These are phyloP conservation scores for Uncinocarpus reesii DNA, from an alignment of 2,329 filamentous ascomycete species.

Conservation along the genomic window DNA sequence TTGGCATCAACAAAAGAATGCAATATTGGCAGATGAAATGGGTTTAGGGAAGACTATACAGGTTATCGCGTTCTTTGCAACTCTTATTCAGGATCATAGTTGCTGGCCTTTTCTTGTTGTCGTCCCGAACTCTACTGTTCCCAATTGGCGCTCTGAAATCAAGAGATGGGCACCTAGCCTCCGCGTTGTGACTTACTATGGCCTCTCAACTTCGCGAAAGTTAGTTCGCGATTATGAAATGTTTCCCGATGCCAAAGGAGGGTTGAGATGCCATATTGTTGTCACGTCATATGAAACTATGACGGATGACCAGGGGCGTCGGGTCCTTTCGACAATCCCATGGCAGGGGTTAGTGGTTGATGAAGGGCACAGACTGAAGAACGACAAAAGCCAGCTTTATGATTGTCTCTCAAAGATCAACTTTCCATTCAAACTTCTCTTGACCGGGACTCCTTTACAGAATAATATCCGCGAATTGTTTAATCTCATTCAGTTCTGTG, in stretches of 20 bases:
- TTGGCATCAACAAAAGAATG: constrained; percentile 71
- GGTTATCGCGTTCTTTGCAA: constrained; percentile 69
- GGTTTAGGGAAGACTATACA: constrained; percentile 96
- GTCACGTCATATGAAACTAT: constrained; percentile 92
- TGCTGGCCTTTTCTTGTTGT: constrained; percentile 91
- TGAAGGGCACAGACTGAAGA: constrained; percentile 91
- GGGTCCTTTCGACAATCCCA: constrained; percentile 57
- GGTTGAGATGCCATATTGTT: constrained; percentile 79
- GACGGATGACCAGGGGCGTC: constrained; percentile 57
- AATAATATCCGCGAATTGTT: constrained; percentile 89
- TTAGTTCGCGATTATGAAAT: constrained; percentile 76
- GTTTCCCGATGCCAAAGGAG: constrained; percentile 51
- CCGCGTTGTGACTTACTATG: constrained; percentile 87
- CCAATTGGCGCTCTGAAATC: constrained; percentile 96
- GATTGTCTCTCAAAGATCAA: constrained; percentile 60
- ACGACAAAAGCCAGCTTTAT: constrained; percentile 77
- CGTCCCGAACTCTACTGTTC: constrained; percentile 86
- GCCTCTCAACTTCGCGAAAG: constrained; percentile 61
- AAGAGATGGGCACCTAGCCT: constrained; percentile 83
- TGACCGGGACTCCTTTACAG: constrained; percentile 74
- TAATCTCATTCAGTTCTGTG: constrained; percentile 91
- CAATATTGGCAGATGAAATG: constrained; percentile 95
- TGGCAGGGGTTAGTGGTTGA: constrained; percentile 90
- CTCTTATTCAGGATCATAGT: constrained; percentile 56
- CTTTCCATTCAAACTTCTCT: constrained; percentile 70